phyloP scores from a whole-genome alignment of 2,329 filamentous ascomycete species.

The Penicillium sp. region DNA sequence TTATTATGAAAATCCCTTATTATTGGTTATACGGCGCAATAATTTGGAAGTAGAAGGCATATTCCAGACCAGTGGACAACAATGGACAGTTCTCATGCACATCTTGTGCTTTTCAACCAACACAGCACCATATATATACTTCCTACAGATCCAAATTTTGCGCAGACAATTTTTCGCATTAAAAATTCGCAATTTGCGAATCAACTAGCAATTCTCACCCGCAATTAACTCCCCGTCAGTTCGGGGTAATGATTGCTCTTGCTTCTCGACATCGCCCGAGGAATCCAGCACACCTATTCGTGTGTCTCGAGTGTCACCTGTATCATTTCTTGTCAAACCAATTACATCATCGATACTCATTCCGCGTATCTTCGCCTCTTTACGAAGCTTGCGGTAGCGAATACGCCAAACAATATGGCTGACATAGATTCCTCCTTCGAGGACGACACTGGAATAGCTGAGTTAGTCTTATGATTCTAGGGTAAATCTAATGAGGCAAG shows the following conservation, averaged over 20 bases:
- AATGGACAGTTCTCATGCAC: neutral
- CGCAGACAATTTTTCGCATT: neutral
- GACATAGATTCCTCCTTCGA: constrained; percentile 62
- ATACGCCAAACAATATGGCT: constrained; percentile 62
- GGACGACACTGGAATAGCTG: constrained; percentile 45
- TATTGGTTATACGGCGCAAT: neutral
- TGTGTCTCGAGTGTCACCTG: constrained; percentile 1
- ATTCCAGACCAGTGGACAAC: neutral
- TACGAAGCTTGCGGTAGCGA: constrained; percentile 55
- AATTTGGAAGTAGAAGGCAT: neutral
- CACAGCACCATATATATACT: neutral
- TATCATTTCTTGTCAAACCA: constrained; percentile 6
- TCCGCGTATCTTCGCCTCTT: constrained; percentile 52
- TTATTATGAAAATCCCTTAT: too few species aligned
- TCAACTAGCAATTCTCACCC: neutral
- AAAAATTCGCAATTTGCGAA: neutral
- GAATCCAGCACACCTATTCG: neutral
- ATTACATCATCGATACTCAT: constrained; percentile 58
- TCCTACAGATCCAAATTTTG: neutral
- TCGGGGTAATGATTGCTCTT: neutral
- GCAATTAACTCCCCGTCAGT: neutral
- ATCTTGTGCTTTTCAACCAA: neutral
- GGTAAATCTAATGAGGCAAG: neutral
- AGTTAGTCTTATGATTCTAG: neutral
- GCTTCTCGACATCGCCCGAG: constrained; percentile 2